Evolutionary conservation across 2,329 filamentous ascomycete species (phyloP).

Genomic region (Raffaelea deltoideospora): DNA sequence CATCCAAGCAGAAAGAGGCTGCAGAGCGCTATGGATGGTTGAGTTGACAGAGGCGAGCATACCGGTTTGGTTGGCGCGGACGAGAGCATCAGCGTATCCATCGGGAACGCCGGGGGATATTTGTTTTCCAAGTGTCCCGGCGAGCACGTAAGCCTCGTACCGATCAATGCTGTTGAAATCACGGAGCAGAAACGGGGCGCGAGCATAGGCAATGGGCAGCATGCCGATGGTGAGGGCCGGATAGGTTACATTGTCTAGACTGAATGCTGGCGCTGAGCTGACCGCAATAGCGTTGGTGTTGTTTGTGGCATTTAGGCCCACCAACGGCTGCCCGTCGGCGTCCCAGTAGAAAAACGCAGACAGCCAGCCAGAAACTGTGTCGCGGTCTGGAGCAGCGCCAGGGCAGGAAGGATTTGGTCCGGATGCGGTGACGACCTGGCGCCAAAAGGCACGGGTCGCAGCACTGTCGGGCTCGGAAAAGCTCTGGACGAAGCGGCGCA

Average conservation of each 20-base stretch:
- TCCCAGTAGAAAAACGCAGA: slow-evolving; percentile 31
- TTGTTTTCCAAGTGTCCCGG: slow-evolving; percentile 18
- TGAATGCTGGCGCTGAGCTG: slow-evolving; percentile 4
- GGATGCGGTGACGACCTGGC: slow-evolving; percentile 20
- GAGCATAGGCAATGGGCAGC: slow-evolving; percentile 23
- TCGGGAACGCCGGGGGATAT: slow-evolving; percentile 10
- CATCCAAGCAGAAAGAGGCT: slow-evolving; percentile 25
- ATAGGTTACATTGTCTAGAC: slow-evolving; percentile 14
- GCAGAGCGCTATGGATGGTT: slow-evolving; percentile 12
- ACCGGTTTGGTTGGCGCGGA: slow-evolving; percentile 9
- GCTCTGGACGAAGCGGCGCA: slow-evolving; percentile 25
- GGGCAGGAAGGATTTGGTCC: slow-evolving; percentile 1
- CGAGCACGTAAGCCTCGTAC: slow-evolving; percentile 20
- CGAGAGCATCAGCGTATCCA: slow-evolving; percentile 18
- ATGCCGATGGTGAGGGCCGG: slow-evolving; percentile 11
- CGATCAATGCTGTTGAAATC: slow-evolving; percentile 14
- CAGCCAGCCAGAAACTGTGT: slow-evolving; percentile 29
- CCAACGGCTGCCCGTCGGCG: slow-evolving; percentile 15
- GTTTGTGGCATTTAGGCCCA: slow-evolving; percentile 1
- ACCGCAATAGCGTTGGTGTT: neutral
- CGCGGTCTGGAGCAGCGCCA: slow-evolving; percentile 4
- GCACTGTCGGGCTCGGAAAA: slow-evolving; percentile 23
- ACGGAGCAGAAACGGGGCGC: slow-evolving; percentile 22
- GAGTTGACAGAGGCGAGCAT: slow-evolving; percentile 3
- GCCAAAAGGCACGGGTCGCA: slow-evolving; percentile 26